Conservation (phyloP, 441 rosid species). For the Pelargonium australe region DNA sequence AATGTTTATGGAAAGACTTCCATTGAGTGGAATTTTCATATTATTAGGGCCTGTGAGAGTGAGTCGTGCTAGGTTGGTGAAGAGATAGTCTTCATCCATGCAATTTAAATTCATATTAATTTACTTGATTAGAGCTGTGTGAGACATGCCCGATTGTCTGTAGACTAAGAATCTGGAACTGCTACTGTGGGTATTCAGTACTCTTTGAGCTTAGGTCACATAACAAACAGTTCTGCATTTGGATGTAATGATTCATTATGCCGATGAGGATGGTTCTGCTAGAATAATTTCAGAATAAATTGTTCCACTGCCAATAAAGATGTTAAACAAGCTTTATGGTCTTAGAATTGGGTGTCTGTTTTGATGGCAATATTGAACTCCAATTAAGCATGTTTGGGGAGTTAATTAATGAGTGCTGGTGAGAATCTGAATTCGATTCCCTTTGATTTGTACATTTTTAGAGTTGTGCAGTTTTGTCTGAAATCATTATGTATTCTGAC, state of each 20-base stretch:
- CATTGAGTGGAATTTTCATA: neutral
- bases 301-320: neutral
- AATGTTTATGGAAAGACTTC: neutral
- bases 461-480: neutral
- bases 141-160: neutral
- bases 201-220: neutral
- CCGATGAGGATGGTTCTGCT: neutral
- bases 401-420: neutral
- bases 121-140: neutral
- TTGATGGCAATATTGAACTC: neutral
- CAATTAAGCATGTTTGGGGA: neutral
- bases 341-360: neutral
- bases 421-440: neutral
- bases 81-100: neutral
- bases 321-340: neutral
- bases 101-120: neutral
- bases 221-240: neutral
- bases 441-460: neutral
- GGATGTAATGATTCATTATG: slow-evolving; percentile 1
- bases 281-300: neutral
- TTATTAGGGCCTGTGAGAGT: too few species aligned
- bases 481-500: neutral
- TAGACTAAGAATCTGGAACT: too few species aligned
- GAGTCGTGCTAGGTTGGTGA: neutral
- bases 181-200: neutral